Evolutionary conservation across 2,329 filamentous ascomycete species (phyloP), one percentile per base, ranked within the genome.

Genomic region (Colletotrichum orbiculare): DNA sequence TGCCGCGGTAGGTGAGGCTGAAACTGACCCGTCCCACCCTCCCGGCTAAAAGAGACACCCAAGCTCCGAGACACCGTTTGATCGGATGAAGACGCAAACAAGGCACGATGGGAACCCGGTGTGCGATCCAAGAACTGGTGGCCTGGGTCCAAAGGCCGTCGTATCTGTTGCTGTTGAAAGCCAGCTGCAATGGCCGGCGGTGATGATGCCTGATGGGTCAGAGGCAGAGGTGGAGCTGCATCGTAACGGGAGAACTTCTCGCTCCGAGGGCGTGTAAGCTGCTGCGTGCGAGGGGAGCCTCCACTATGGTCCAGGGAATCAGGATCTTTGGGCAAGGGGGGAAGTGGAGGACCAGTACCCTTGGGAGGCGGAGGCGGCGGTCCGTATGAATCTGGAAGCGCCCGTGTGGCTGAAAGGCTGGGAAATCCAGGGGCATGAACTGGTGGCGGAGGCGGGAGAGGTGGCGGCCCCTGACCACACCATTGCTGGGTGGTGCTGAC

Each of bases 381-480:
- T 9, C 76, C 76, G 7, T 73, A 69, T 48, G 76, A 75, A 52
- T 68, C 71, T 7, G 13, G 10, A 69, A 69, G 50, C 70, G 79
- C 68, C 71, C 79, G 47, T 72, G 81, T 56, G 71, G 62, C 49
- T 73, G 76, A 37, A 71, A 74, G 4, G 73, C 69, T n/a, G 80
- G 77, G 35, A 25, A 25, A 25, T 25, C 76, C 77, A 58, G 81
- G 77, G 49, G 82, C 79, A 64, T 90, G 80, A 71, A 91, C 89
- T 34, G 88, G 87, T 8, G 91, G 92, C 15, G 91, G 81, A 58
- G 91, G 91, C 64, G 91, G 91, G n/a, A 91, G 77, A 11, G 90
- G 89, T 38, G 91, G 91, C 53, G 89, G 88, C 62, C 82, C 79
- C 35, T 73, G 79, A 39, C 66, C 72, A 50, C 74, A 76, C 42